Evolutionary conservation across 2,329 filamentous ascomycete species (phyloP).

Genomic region (Drechslera avenae): DNA sequence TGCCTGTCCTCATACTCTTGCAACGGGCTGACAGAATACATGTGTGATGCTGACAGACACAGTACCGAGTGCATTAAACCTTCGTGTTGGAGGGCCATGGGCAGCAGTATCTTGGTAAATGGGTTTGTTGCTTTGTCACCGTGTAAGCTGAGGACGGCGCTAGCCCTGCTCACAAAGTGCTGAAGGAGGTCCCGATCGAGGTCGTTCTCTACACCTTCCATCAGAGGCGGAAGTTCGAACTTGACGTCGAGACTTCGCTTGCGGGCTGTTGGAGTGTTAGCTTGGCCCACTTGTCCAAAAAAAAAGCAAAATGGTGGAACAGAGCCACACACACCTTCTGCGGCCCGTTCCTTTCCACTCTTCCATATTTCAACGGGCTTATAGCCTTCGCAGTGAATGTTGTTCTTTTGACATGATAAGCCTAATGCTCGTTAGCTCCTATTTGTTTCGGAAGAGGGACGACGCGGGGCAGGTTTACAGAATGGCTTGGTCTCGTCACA

Average conservation of each 20-base stretch:
- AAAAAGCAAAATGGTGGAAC: background rate
- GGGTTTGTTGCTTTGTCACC: constrained; percentile 76
- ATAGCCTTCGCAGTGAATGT: constrained; percentile 88
- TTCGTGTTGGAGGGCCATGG: constrained; percentile 77
- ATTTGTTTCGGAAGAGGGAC: background rate
- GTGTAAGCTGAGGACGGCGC: constrained; percentile 80
- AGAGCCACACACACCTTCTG: constrained; percentile 58
- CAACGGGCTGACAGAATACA: constrained; percentile 59
- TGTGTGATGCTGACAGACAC: constrained; percentile 79
- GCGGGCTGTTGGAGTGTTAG: constrained; percentile 37
- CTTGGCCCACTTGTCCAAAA: constrained; percentile 3
- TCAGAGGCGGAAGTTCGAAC: constrained; percentile 63
- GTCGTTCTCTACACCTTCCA: constrained; percentile 79
- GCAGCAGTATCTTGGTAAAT: constrained; percentile 82
- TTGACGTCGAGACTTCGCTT: constrained; percentile 46
- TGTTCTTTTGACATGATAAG: constrained; percentile 91
- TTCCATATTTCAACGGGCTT: constrained; percentile 86
- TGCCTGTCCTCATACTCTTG: constrained; percentile 60
- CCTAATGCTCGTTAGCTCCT: constrained; percentile 56
- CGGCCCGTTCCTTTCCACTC: constrained; percentile 76
- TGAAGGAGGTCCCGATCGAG: constrained; percentile 81
- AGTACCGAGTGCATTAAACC: constrained; percentile 91
- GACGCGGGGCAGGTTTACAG: constrained; percentile 39
- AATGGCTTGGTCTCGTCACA: constrained; percentile 58
- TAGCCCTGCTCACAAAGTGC: constrained; percentile 80